A percentile compares a stretch with the other conserved stretches of the same genome.
Conservation (phyloP, 2,329 filamentous ascomycete genomes). For the Phyllosticta citribraziliensis region DNA sequence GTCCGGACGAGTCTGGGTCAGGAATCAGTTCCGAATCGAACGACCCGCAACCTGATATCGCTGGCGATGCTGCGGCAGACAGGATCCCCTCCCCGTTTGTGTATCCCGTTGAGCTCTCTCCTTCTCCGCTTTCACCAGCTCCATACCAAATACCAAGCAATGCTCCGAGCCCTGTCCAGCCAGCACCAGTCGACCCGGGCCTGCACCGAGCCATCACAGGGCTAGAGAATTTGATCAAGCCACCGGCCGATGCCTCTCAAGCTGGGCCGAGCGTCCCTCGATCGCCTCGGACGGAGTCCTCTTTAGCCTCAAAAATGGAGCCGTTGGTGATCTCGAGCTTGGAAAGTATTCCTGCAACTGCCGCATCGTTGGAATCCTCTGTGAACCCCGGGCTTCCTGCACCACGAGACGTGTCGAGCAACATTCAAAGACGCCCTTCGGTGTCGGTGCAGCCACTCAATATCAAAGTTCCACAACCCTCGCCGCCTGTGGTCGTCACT, state of each 20-base stretch:
- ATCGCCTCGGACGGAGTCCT: conserved; percentile 24
- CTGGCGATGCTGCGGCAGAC: background rate
- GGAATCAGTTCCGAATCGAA: background rate
- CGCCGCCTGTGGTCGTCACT: conserved; percentile 2
- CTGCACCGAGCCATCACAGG: conserved; percentile 24
- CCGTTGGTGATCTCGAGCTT: conserved; percentile 8
- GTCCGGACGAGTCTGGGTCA: background rate
- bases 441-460: background rate
- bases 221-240: conserved; percentile 33
- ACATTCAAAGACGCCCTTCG: background rate
- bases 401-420: background rate
- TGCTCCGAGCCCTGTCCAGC: background rate
- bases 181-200: background rate
- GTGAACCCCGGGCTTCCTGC: background rate
- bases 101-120: background rate
- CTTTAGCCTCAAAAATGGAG: conserved; percentile 10
- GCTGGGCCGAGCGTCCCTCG: conserved; percentile 24
- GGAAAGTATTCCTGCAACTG: background rate
- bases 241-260: conserved; percentile 30
- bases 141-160: background rate
- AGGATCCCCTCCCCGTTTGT: background rate
- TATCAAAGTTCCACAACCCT: background rate
- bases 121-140: background rate
- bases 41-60: background rate
- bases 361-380: background rate